Evolutionary conservation across 352 stramenopile genomes (phyloP).

Genomic region (Phytophthora boehmeriae): DNA sequence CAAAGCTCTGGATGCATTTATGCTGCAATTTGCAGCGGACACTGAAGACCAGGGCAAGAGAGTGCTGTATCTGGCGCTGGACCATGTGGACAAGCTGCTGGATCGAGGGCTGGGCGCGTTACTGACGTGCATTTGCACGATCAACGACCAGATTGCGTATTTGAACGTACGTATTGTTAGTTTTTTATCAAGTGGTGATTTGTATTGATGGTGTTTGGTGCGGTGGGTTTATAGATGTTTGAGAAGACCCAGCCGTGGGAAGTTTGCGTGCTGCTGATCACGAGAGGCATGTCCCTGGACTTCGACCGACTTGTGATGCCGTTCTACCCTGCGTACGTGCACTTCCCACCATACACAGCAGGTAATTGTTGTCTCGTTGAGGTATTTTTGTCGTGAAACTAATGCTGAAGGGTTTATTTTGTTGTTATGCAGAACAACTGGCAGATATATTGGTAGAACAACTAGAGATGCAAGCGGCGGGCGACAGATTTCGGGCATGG

Average conservation of each 20-base stretch:
- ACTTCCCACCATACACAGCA: slow-evolving; percentile 63
- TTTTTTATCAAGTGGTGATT: not conserved
- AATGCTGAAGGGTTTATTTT: not conserved
- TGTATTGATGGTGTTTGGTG: not conserved
- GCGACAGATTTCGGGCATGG: slow-evolving; percentile 60
- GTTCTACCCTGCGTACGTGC: slow-evolving; percentile 59
- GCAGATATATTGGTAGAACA: slow-evolving; percentile 68
- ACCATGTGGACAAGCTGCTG: slow-evolving; percentile 73
- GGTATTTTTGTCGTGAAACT: not conserved
- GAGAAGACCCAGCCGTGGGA: slow-evolving; percentile 51
- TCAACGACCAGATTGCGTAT: slow-evolving; percentile 72
- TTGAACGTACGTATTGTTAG: slow-evolving; percentile 43
- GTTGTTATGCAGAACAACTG: slow-evolving; percentile 44
- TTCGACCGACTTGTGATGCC: slow-evolving; percentile 62
- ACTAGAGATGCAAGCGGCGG: slow-evolving; percentile 42
- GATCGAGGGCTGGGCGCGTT: slow-evolving; percentile 58
- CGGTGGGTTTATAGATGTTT: slow-evolving; percentile 49
- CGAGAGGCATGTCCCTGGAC: slow-evolving; percentile 66
- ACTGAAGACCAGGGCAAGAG: slow-evolving; percentile 6
- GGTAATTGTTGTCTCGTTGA: slow-evolving; percentile 24
- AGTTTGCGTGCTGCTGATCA: slow-evolving; percentile 66
- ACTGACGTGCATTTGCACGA: slow-evolving; percentile 67
- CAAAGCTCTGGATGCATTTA: slow-evolving; percentile 63
- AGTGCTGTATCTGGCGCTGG: slow-evolving; percentile 66
- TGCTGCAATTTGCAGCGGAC: slow-evolving; percentile 26